Conservation (phyloP, 208 protist genomes). For the Leishmania tarentolae region DNA sequence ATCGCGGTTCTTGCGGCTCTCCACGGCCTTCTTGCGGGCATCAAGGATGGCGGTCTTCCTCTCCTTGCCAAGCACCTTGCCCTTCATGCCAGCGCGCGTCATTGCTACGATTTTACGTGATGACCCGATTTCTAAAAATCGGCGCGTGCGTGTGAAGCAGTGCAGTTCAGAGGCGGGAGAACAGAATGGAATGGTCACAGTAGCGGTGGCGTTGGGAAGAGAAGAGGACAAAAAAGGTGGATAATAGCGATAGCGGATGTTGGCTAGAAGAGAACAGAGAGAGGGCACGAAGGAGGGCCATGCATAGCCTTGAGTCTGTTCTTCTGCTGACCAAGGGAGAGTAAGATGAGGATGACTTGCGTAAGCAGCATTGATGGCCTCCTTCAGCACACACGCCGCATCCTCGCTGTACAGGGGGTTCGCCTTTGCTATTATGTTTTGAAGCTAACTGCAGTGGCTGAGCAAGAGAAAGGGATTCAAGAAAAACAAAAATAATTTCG, state of each 20-base stretch:
- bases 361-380: neutral
- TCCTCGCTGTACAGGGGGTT: neutral
- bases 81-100: constrained; percentile 61
- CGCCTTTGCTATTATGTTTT: neutral
- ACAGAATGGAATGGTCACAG: neutral
- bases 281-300: neutral
- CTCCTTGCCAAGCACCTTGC: constrained; percentile 82
- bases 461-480: neutral
- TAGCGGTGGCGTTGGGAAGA: neutral
- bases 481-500: neutral
- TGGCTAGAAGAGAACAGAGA: neutral
- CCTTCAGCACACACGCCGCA: neutral
- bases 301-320: neutral
- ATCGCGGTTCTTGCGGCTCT: constrained; percentile 82
- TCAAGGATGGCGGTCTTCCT: constrained; percentile 81
- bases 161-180: too few species aligned
- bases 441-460: neutral
- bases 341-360: neutral
- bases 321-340: too few species aligned
- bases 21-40: constrained; percentile 67
- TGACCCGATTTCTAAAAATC: constrained; percentile 21
- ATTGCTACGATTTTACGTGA: constrained; percentile 21
- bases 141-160: neutral
- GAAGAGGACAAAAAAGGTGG: too few species aligned
- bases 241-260: neutral